Evolutionary conservation across 805 yeast genomes (phyloP).

Genomic region (Candida chauliodis): DNA sequence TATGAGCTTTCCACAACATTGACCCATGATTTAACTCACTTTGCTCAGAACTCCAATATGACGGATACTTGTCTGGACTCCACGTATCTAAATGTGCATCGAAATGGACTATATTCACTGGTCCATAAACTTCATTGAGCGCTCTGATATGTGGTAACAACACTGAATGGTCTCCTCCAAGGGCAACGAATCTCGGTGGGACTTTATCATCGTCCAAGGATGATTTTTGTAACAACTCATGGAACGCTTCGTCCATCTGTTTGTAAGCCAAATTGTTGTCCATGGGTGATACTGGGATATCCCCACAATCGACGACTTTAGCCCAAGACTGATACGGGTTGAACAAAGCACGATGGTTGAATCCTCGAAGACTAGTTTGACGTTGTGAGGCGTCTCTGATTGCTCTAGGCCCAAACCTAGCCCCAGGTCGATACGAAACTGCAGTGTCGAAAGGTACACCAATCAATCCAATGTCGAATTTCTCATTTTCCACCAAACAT

Average conservation of each 20-base stretch:
- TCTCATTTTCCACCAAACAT: constrained; percentile 51
- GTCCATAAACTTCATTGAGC: constrained; percentile 57
- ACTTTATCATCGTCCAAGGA: constrained; percentile 17
- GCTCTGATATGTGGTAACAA: constrained; percentile 71
- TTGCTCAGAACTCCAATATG: constrained; percentile 55
- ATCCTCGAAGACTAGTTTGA: constrained; percentile 66
- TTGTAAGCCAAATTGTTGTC: constrained; percentile 50
- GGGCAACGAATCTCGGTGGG: constrained; percentile 63
- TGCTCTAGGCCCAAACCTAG: constrained; percentile 78
- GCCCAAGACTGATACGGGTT: constrained; percentile 54
- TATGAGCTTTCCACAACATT: constrained; percentile 76
- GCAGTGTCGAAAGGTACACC: constrained; percentile 89
- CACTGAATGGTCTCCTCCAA: constrained; percentile 84
- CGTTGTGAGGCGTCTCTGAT: constrained; percentile 61
- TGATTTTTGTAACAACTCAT: constrained; percentile 46
- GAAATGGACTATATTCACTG: constrained; percentile 70
- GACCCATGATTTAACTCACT: constrained; percentile 76
- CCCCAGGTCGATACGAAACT: constrained; percentile 73
- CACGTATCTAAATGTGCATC: constrained; percentile 86
- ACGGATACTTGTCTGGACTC: constrained; percentile 69
- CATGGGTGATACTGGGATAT: constrained; percentile 58
- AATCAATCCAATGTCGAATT: constrained; percentile 66
- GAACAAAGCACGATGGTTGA: constrained; percentile 59
- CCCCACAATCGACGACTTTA: constrained; percentile 51
- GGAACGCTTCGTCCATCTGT: constrained; percentile 52